Base-by-base conservation (phyloP, 2,329 filamentous ascomycete genomes). In the Graphilbum fragrans region DNA sequence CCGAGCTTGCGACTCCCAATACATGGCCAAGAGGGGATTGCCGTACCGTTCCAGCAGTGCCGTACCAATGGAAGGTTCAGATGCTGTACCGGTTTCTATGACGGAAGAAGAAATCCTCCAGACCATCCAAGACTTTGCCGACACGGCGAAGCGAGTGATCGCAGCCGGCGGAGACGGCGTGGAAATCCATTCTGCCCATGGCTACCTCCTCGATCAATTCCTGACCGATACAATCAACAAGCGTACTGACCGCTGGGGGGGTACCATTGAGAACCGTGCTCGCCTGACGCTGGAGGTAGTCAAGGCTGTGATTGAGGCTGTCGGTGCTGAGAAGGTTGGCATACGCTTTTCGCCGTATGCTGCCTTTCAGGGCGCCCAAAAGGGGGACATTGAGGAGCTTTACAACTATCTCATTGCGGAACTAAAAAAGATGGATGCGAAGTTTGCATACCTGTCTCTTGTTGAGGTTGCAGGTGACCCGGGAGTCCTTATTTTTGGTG, bases 271-370 rank as follows among this genome's bases (percentile, higher is more conserved):
- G 50, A 76, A 75, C 39, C 64, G 73, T 20, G 57, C 65, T 2
- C 62, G 70, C 0, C 66, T 77, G 44, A 62, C 57, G 1, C 45
- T 75, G 11, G 71, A 76, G 46, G 63, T 74, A 11, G 56, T 65
- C 2, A 61, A 67, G 41, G 70, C 70, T 3, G 63, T 76, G 23
- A 20, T 60, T 2, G 58, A 57, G 0, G 72, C 72, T 10, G 55
- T 77, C 12, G 73, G 72, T 16, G 55, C 64, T 0, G 61, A 73
- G 5, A 58, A 59, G 42, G 61, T 63, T 11, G 68, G 59, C 12
- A 70, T 78, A 37, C 63, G 77, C 7, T 50, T 81, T 18, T 67
- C 60, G 5, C 76, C 75, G 0, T 79, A 66, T 55, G 67, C 62
- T 37, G 55, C 55, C 3, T 80, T 73, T 61, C 72, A 79, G 47